These are phyloP conservation scores for Tothia fuscella DNA, from an alignment of 2,329 filamentous ascomycete species.

Conservation along the genomic window DNA sequence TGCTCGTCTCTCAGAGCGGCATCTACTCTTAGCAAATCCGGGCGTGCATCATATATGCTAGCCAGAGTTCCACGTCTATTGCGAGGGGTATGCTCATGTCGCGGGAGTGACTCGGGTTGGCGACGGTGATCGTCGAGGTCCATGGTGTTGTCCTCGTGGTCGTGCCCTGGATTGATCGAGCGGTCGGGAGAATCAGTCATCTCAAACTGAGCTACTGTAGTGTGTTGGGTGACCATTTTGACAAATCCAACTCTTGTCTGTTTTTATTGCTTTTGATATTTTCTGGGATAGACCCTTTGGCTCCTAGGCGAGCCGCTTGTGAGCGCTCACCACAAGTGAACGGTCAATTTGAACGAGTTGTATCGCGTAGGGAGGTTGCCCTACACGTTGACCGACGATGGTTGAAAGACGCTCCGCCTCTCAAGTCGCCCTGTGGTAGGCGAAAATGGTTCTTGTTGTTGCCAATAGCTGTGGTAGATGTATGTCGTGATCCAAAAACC, in stretches of 20 bases:
- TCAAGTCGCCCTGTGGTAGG: conserved; percentile 12
- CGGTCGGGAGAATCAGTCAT: too few relatives aligned
- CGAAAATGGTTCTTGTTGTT: conserved; percentile 15
- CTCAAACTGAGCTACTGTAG: too few relatives aligned
- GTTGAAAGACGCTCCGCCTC: conserved; percentile 19
- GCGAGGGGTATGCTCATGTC: conserved; percentile 32
- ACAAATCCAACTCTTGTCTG: too few relatives aligned
- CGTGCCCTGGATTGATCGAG: neutral
- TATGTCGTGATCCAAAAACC: conserved; percentile 28
- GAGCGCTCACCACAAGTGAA: conserved; percentile 40
- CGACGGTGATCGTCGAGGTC: conserved; percentile 81
- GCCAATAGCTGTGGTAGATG: conserved; percentile 1
- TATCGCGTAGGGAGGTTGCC: conserved; percentile 34
- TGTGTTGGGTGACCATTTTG: too few relatives aligned
- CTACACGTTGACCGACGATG: conserved; percentile 30
- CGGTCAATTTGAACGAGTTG: conserved; percentile 38
- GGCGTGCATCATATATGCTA: conserved; percentile 42
- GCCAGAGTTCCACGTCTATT: conserved; percentile 60
- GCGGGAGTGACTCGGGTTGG: conserved; percentile 49
- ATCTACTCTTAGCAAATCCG: conserved; percentile 34
- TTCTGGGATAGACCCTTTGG: neutral
- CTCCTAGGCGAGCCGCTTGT: conserved; percentile 35
- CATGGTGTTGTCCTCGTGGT: conserved; percentile 53
- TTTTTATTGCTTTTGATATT: too few relatives aligned
- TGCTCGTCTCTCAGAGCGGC: conserved; percentile 57